A percentile compares a stretch with the other conserved stretches of the same genome.
These are phyloP conservation scores for Hypomyces perniciosus DNA, from an alignment of 2,329 filamentous ascomycete species.

Conservation along the genomic window DNA sequence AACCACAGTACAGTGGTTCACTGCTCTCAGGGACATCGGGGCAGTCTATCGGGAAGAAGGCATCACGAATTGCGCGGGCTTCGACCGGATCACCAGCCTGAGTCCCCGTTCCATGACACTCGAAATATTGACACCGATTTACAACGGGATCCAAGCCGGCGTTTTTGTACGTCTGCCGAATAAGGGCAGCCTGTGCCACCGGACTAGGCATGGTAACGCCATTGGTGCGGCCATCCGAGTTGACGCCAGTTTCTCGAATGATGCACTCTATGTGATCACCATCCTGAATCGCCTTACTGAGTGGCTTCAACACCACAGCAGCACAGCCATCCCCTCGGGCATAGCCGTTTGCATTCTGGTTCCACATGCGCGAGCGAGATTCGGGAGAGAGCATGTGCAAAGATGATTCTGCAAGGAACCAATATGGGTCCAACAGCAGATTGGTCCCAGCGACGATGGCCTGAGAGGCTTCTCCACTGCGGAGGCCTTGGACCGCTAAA, in stretches of 20 bases:
- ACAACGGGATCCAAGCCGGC: slow-evolving; percentile 23
- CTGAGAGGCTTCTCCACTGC: slow-evolving; percentile 23
- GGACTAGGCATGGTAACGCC: slow-evolving; percentile 30
- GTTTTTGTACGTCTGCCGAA: slow-evolving; percentile 22
- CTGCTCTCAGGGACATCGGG: background rate
- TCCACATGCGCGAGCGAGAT: slow-evolving; percentile 24
- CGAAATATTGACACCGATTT: slow-evolving; percentile 36
- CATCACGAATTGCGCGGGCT: background rate
- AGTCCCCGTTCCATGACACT: slow-evolving; percentile 39
- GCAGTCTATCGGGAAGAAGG: background rate
- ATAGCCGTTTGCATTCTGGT: slow-evolving; percentile 41
- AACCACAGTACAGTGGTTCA: slow-evolving; percentile 1
- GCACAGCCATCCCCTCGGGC: slow-evolving; percentile 35
- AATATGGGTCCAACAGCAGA: slow-evolving; percentile 30
- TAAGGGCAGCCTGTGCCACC: slow-evolving; percentile 19
- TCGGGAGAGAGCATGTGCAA: slow-evolving; percentile 14
- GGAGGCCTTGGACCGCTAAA: slow-evolving; percentile 25
- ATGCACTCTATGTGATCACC: slow-evolving; percentile 33
- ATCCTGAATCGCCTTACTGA: slow-evolving; percentile 36
- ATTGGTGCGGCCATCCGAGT: slow-evolving; percentile 35
- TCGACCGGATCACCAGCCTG: slow-evolving; percentile 43
- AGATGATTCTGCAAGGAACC: slow-evolving; percentile 8
- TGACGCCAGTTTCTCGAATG: slow-evolving; percentile 30
- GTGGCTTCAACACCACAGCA: slow-evolving; percentile 38
- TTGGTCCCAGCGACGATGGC: slow-evolving; percentile 24